Evolutionary conservation across 768 basidiomycete genomes (phyloP).

Genomic region (Mycena rosella): DNA sequence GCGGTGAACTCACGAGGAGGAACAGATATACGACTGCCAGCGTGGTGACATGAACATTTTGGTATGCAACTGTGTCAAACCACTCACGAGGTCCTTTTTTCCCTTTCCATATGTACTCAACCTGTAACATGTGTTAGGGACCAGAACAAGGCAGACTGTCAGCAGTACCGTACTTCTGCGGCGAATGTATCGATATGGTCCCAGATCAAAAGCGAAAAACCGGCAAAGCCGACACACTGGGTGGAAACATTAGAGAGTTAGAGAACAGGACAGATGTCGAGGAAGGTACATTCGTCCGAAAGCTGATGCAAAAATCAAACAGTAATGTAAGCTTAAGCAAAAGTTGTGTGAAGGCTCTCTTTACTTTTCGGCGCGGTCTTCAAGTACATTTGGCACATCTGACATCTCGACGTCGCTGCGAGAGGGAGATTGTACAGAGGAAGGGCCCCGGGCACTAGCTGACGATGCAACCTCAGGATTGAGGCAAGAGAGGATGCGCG

Average conservation of each 20-base stretch:
- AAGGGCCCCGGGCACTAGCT: too few species aligned
- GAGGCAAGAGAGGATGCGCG: too few species aligned
- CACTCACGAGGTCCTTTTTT: slow-evolving; percentile 60
- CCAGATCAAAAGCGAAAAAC: slow-evolving; percentile 53
- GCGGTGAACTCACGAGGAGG: too few species aligned
- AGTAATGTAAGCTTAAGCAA: too few species aligned
- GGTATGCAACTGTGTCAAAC: neutral
- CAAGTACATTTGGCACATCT: too few species aligned
- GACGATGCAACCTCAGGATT: too few species aligned
- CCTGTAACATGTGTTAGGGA: slow-evolving; percentile 40
- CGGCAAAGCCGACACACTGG: slow-evolving; percentile 49
- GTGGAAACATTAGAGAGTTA: neutral
- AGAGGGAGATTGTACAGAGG: too few species aligned
- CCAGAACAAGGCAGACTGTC: neutral
- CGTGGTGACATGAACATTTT: too few species aligned
- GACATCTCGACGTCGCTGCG: too few species aligned
- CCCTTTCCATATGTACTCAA: slow-evolving; percentile 67
- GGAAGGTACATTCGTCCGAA: slow-evolving; percentile 31
- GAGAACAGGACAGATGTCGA: neutral
- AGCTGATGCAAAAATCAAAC: neutral
- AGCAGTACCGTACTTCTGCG: slow-evolving; percentile 55
- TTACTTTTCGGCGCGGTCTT: too few species aligned
- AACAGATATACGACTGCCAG: slow-evolving; percentile 57
- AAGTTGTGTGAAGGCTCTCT: too few species aligned
- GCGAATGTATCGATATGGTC: slow-evolving; percentile 67